Conservation (phyloP, 179 eudicot genomes). For the Spergularia azorica region DNA sequence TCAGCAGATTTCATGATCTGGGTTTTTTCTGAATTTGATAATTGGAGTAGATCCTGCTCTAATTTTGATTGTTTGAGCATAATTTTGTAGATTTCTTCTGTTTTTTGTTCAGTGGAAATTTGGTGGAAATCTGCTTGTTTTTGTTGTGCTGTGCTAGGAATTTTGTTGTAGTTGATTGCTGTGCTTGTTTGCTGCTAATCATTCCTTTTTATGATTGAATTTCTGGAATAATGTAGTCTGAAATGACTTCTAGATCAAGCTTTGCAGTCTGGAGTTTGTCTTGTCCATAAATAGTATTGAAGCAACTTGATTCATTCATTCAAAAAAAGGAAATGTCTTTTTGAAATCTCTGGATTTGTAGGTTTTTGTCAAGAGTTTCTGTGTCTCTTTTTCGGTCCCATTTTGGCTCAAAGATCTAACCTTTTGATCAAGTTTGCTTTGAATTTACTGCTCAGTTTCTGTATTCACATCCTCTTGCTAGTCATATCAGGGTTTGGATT, state of each 20-base stretch:
- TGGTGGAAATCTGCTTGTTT: neutral
- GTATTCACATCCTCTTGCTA: neutral
- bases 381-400: neutral
- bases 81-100: constrained; percentile 13
- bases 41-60: constrained; percentile 21
- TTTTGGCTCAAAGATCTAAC: constrained; percentile 8
- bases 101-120: constrained; percentile 9
- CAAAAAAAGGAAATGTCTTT: constrained; percentile 8
- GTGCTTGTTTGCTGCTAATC: constrained; percentile 2
- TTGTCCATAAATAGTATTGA: constrained; percentile 24
- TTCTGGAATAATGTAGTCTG: constrained; percentile 24
- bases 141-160: neutral
- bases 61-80: constrained; percentile 10
- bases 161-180: too few relatives aligned
- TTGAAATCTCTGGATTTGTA: neutral
- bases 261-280: constrained; percentile 17
- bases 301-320: constrained; percentile 12
- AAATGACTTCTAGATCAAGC: constrained; percentile 26
- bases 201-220: constrained; percentile 14
- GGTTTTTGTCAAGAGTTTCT: neutral
- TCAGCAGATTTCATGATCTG: constrained; percentile 38
- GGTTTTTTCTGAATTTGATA: constrained; percentile 28
- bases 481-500: neutral
- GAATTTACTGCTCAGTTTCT: neutral
- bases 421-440: constrained; percentile 9